Base-by-base conservation (phyloP, 2,329 filamentous ascomycete species). In the Fusarium chlamydosporum region DNA sequence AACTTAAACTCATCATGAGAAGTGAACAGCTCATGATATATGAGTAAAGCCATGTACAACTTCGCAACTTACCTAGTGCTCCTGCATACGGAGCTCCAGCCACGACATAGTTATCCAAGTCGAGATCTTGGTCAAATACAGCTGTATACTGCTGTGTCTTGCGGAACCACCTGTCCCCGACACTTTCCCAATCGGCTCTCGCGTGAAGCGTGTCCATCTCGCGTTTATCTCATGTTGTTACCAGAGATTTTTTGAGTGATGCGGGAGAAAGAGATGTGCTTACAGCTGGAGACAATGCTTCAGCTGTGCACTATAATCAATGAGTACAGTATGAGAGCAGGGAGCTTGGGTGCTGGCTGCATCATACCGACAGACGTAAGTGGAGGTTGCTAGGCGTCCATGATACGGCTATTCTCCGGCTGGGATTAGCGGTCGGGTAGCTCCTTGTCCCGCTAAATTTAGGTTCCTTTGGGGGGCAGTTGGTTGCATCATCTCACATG, bases 111-210 rank as follows among this genome's bases (percentile, higher is more conserved):
- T 96, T 96, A 83, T 97, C 94, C 72, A 99, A 88, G 82, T 99
- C 94, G 67, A 97, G 85, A 77, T 97, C 94, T 77, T 92, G 88
- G 80, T 97, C 94, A 79, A 98, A 99, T 70, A 98, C 88, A 71
- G 90, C 92, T 65, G 94, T 94, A 84, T 98, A 99, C 65, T 97
- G 88, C 80, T 95, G 92, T 59, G 92, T 90, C 83, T 97, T 97
- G 79, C 95, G 92, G 83, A 98, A 99, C 85, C 96, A 98, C 76
- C 89, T 91, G 80, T 96, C 92, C 77, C 93, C 96, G 71, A 98
- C 89, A 80, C 89, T 92, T 84, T 97, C 94, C 96, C 96, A 99
- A 80, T 95, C 93, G 75, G 93, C 92, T 74, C 93, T 93, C 76
- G 94, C 86, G 80, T 87, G 85, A 76, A 85, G 81, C 69, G 82